Evolutionary conservation across 805 yeast species (phyloP).

Genomic region (Kluyveromyces nonfermentans): DNA sequence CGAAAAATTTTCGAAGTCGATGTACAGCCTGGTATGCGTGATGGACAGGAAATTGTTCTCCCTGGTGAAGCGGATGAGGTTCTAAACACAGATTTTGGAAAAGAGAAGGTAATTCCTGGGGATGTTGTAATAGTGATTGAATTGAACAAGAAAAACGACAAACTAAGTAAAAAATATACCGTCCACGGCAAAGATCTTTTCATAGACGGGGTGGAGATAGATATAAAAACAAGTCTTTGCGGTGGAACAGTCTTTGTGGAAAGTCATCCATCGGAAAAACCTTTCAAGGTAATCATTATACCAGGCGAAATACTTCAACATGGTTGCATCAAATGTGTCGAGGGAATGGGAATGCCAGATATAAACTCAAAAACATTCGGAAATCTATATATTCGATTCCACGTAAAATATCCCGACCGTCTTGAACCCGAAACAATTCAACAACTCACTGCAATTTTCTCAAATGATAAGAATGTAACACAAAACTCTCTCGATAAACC

Average conservation of each 20-base stretch:
- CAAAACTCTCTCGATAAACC: conserved; percentile 4
- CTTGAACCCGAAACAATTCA: conserved; percentile 14
- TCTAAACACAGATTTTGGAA: conserved; percentile 24
- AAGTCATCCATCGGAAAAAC: conserved; percentile 26
- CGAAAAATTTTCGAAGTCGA: conserved; percentile 42
- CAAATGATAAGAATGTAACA: conserved; percentile 12
- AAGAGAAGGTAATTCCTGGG: conserved; percentile 43
- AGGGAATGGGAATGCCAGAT: conserved; percentile 53
- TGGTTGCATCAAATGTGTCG: conserved; percentile 34
- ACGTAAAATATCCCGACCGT: conserved; percentile 44
- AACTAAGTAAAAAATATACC: conserved; percentile 28
- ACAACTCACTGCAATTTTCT: conserved; percentile 11
- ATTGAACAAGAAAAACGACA: conserved; percentile 2
- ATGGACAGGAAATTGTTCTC: conserved; percentile 43
- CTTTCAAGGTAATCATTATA: conserved; percentile 34
- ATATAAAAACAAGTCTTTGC: conserved; percentile 43
- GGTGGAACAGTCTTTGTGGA: conserved; percentile 42
- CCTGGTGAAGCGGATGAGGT: conserved; percentile 63
- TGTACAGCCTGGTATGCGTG: conserved; percentile 47
- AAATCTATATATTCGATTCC: conserved; percentile 49
- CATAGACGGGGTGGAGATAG: conserved; percentile 35
- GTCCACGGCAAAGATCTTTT: conserved; percentile 37
- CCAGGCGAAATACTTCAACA: conserved; percentile 48
- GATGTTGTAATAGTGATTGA: conserved; percentile 50
- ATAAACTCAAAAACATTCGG: conserved; percentile 22